Conservation (phyloP, 2,329 filamentous ascomycete genomes). For the Botryotinia convoluta region DNA sequence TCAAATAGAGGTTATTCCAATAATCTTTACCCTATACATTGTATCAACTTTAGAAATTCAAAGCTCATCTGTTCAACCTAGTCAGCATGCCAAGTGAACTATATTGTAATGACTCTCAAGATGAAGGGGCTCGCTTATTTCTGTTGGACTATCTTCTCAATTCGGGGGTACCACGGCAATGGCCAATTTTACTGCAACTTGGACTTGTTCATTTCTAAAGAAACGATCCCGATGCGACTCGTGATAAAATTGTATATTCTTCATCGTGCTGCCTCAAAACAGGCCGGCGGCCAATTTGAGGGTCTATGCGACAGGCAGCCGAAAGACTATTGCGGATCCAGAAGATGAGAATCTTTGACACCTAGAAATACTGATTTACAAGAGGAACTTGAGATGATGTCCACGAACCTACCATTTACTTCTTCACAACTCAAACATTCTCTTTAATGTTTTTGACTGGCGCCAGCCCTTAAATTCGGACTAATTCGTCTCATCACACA, state of each 20-base stretch:
- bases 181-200: too few species aligned
- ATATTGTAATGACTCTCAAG: not conserved
- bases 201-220: not conserved
- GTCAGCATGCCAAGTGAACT: not conserved
- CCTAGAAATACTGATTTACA: not conserved
- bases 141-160: not conserved
- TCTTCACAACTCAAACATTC: not conserved
- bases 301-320: not conserved
- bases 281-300: not conserved
- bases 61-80: not conserved
- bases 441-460: not conserved
- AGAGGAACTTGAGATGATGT: not conserved
- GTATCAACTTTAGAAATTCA: not conserved
- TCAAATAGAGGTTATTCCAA: too few species aligned
- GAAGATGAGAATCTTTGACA: not conserved
- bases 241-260: too few species aligned
- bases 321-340: not conserved
- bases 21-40: not conserved
- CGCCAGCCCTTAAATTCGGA: too few species aligned
- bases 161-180: not conserved
- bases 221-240: too few species aligned
- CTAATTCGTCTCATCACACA: not conserved
- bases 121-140: slow-evolving; percentile 13
- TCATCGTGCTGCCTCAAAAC: not conserved
- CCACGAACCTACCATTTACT: not conserved